Percentiles rank a stretch among this genome's conserved stretches.
These are phyloP conservation scores for Cercophora scortea DNA, from an alignment of 495 filamentous ascomycete species.

Conservation along the genomic window DNA sequence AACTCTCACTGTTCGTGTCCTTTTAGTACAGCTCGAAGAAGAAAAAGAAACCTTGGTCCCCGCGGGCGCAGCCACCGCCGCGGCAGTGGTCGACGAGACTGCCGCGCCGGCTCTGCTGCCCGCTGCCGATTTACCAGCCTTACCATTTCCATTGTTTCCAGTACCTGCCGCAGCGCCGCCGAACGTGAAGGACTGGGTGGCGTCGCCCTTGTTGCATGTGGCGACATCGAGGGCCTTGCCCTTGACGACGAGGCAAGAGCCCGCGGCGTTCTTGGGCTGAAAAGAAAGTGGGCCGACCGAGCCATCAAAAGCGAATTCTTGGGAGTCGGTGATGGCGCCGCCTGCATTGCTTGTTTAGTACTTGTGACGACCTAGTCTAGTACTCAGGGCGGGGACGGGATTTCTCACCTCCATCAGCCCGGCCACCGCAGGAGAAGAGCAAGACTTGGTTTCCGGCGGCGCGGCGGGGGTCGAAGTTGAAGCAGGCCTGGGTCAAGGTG, in stretches of 20 bases:
- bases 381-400: too few species aligned
- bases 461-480: slow-evolving; percentile 47
- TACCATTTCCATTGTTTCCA: slow-evolving; percentile 2
- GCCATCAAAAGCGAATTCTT: slow-evolving; percentile 40
- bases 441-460: slow-evolving; percentile 37
- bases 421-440: slow-evolving; percentile 49
- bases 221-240: slow-evolving; percentile 37
- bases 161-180: slow-evolving; percentile 12
- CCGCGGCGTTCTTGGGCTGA: slow-evolving; percentile 31
- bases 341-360: slow-evolving; percentile 10
- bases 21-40: slow-evolving; percentile 7
- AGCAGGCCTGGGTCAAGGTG: slow-evolving; percentile 47
- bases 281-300: slow-evolving; percentile 33
- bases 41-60: too few species aligned
- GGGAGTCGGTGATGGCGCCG: slow-evolving; percentile 41
- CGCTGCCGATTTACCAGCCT: background rate
- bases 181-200: slow-evolving; percentile 41
- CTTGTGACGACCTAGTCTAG: too few species aligned
- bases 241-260: slow-evolving; percentile 39
- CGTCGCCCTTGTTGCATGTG: slow-evolving; percentile 30
- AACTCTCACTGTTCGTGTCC: slow-evolving; percentile 11
- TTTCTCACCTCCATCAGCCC: slow-evolving; percentile 40
- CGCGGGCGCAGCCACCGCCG: too few species aligned
- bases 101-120: background rate
- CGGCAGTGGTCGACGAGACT: too few species aligned